phyloP scores from a whole-genome alignment of 805 yeast genomes.

The Ogataea trehaloabstinens region DNA sequence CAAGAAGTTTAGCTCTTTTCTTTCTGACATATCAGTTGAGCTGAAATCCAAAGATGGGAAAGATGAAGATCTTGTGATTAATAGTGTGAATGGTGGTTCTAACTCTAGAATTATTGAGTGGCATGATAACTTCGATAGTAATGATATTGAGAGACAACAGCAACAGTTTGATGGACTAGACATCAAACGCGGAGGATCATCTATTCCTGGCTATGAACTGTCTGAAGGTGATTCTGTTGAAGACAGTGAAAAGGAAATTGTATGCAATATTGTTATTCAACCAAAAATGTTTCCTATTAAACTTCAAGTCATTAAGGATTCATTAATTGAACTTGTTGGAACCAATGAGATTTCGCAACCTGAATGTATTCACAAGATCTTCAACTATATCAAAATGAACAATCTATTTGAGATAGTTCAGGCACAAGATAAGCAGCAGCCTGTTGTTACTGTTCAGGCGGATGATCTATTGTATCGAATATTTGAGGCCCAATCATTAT shows the following conservation, averaged over 20 bases:
- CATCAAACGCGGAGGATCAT: constrained; percentile 70
- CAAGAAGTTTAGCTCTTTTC: constrained; percentile 71
- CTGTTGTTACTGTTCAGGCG: constrained; percentile 31
- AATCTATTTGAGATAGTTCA: constrained; percentile 34
- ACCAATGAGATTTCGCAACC: constrained; percentile 79
- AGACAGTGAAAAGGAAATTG: constrained; percentile 45
- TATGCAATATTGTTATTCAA: constrained; percentile 73
- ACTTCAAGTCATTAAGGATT: constrained; percentile 59
- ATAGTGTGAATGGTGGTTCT: constrained; percentile 29
- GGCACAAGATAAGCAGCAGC: constrained; percentile 19
- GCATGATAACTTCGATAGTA: constrained; percentile 62
- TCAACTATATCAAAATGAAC: constrained; percentile 36
- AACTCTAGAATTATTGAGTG: constrained; percentile 68
- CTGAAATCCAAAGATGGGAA: constrained; percentile 37
- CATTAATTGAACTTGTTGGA: constrained; percentile 70
- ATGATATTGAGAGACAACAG: constrained; percentile 30
- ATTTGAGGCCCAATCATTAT: constrained; percentile 51
- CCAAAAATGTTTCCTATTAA: constrained; percentile 73
- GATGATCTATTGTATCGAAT: constrained; percentile 47
- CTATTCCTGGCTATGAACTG: constrained; percentile 25
- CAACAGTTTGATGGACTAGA: constrained; percentile 84
- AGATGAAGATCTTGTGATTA: constrained; percentile 21
- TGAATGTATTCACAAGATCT: constrained; percentile 53
- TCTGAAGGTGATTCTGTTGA: constrained; percentile 24
- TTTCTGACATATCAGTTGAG: constrained; percentile 84